Conservation (phyloP, 257 asterid genomes). For the Solanum sejunctum region DNA sequence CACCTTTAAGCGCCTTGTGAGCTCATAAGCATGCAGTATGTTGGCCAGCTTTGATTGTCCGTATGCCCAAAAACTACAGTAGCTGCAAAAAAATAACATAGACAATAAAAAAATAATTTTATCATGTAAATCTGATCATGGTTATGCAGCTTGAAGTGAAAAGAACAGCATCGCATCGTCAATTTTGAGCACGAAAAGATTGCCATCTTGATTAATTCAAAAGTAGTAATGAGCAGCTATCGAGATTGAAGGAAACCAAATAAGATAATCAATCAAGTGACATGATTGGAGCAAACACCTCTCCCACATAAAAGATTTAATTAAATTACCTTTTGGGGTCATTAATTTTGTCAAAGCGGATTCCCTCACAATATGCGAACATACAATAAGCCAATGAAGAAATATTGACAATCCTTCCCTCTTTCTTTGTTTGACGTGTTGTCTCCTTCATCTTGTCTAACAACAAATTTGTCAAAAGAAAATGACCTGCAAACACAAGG, state of each 20-base stretch:
- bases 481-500: conserved; percentile 61
- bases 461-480: conserved; percentile 61
- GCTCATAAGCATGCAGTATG: conserved; percentile 59
- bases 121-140: neutral
- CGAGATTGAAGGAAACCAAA: neutral
- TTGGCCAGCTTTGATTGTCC: conserved; percentile 85
- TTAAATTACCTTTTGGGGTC: conserved; percentile 35
- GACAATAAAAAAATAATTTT: neutral
- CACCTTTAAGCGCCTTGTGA: conserved; percentile 56
- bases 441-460: conserved; percentile 76
- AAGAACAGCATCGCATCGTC: neutral
- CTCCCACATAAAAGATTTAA: neutral
- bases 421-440: conserved; percentile 36
- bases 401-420: conserved; percentile 79
- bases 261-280: neutral
- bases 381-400: conserved; percentile 55
- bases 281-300: neutral
- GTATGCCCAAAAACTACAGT: conserved; percentile 39
- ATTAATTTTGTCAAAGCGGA: conserved; percentile 49
- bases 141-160: neutral
- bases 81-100: conserved; percentile 28
- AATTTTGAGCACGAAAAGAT: neutral
- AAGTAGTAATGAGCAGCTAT: neutral
- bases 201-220: neutral
- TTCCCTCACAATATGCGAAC: conserved; percentile 39